A percentile compares a stretch with the other conserved stretches of the same genome.
Evolutionary conservation across 2,329 filamentous ascomycete species (phyloP).

Genomic region (Fonsecaea multimorphosa): DNA sequence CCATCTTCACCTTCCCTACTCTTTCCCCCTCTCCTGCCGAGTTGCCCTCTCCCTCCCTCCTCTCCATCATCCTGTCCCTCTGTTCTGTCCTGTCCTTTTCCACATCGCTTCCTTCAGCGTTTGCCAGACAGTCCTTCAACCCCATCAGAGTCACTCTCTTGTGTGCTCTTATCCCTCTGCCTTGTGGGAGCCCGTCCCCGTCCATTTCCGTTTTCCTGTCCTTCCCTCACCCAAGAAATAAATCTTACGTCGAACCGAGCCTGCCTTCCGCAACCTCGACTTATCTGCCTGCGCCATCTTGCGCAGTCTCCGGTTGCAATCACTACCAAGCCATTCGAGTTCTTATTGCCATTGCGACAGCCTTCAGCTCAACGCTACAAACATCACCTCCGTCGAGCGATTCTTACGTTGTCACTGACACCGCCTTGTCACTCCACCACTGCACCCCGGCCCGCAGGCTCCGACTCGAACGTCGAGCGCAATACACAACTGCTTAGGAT

Average conservation of each 20-base stretch:
- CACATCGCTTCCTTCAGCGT: slow-evolving; percentile 24
- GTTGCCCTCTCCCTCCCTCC: slow-evolving; percentile 3
- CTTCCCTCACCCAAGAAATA: slow-evolving; percentile 31
- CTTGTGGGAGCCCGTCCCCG: slow-evolving; percentile 24
- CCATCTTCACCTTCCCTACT: slow-evolving; percentile 19
- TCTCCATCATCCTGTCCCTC: slow-evolving; percentile 15
- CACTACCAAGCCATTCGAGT: slow-evolving; percentile 6
- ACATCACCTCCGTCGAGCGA: slow-evolving; percentile 12
- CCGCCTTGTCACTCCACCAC: slow-evolving; percentile 25
- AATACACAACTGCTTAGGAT: slow-evolving; percentile 24
- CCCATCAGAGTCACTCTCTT: slow-evolving; percentile 36
- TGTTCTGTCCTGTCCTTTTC: slow-evolving; percentile 35
- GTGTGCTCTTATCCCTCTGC: slow-evolving; percentile 31
- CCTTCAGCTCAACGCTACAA: slow-evolving; percentile 34
- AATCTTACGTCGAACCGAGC: slow-evolving; percentile 32
- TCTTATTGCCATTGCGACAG: slow-evolving; percentile 24
- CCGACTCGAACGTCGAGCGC: slow-evolving; percentile 16
- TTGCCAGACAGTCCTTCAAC: slow-evolving; percentile 37
- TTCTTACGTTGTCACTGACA: slow-evolving; percentile 13
- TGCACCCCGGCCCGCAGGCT: slow-evolving; percentile 18
- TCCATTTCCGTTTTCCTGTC: slow-evolving; percentile 36
- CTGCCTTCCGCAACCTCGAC: slow-evolving; percentile 21
- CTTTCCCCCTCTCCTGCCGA: slow-evolving; percentile 19
- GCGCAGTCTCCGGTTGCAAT: slow-evolving; percentile 20
- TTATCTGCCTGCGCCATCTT: slow-evolving; percentile 12